Base-by-base conservation (phyloP, 192 early-diverging fungal species). In the Coemansia interrupta region DNA sequence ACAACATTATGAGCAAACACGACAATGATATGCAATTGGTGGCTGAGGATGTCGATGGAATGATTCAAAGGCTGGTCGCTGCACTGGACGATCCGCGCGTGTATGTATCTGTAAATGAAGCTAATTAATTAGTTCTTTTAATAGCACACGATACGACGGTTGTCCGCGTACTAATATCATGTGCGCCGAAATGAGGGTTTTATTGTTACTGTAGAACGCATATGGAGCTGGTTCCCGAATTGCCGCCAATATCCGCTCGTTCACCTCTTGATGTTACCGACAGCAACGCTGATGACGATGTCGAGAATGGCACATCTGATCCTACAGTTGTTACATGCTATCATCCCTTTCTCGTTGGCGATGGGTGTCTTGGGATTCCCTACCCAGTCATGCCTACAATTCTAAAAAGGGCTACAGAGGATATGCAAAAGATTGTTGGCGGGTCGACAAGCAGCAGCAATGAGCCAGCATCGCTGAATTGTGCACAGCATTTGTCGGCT, bases 311-410 rank as follows among this genome's bases (percentile, higher is more conserved):
- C 6, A 36, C 9, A 8, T 7, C 32, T 36, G 32, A 36, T 9
- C 53, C 9, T 17, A 20, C 30, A 32, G 28, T 20, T 19, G 15
- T 30, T 19, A 24, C 22, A 26, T 10, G n/a, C 36, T 55, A 43
- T 12, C 23, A 63, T 29, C 73, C 68, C 14, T 67, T 77, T 61
- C 29, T 48, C 14, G 39, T 77, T 18, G 53, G 49, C 18, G 56
- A 50, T 14, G 64, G 68, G 0, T 70, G 54, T 41, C 38, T 77
- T 3, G 73, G 73, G 3, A 56, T 77, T 5, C 73, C 73, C 12
- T 13, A 67, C 1, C 18, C 19, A 10, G 19, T 24, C 1, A 24
- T 77, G 17, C 60, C 63, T 11, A 9, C 57, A 4, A 41, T 67
- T 3, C 24, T 77, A 38, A 60, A 59, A 19, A 20, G 6, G 23